Conservation (phyloP, 345 rosid genomes). For the Populus ilicifolia region DNA sequence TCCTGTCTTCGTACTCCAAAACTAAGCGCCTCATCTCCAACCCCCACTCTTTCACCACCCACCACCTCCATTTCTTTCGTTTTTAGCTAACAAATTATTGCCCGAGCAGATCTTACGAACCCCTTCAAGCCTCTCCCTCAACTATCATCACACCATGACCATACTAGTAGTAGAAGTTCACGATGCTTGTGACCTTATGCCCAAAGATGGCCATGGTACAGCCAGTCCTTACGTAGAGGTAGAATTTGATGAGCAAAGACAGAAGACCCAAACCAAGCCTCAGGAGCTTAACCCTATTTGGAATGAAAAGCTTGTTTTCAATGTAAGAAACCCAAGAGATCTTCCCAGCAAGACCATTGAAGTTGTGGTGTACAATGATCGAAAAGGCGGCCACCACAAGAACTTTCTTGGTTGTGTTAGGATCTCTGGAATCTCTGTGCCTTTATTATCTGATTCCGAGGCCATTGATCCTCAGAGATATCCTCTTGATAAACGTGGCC, state of each 20-base stretch:
- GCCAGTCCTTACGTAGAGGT: constrained; percentile 73
- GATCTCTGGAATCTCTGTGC: constrained; percentile 60
- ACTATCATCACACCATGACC: constrained; percentile 38
- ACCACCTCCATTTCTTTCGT: constrained; percentile 6
- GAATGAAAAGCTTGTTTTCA: constrained; percentile 66
- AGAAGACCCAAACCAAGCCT: constrained; percentile 56
- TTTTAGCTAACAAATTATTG: neutral
- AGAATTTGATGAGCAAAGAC: constrained; percentile 50
- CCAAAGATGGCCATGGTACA: constrained; percentile 80
- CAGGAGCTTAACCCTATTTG: constrained; percentile 73
- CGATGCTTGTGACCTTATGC: constrained; percentile 74
- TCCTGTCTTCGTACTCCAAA: constrained; percentile 32
- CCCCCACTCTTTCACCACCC: constrained; percentile 16
- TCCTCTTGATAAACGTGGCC: constrained; percentile 78
- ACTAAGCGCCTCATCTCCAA: constrained; percentile 18
- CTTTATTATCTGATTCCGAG: constrained; percentile 48
- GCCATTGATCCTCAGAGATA: constrained; percentile 54
- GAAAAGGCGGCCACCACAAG: constrained; percentile 39
- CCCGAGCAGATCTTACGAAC: neutral
- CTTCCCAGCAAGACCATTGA: constrained; percentile 46
- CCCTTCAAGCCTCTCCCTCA: neutral
- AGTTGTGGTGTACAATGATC: constrained; percentile 56
- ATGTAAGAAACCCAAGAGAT: constrained; percentile 35
- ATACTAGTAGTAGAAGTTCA: constrained; percentile 68
- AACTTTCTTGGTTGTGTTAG: constrained; percentile 79